phyloP scores from a whole-genome alignment of 257 asterid genomes.

The Fraxinus cuspidata region DNA sequence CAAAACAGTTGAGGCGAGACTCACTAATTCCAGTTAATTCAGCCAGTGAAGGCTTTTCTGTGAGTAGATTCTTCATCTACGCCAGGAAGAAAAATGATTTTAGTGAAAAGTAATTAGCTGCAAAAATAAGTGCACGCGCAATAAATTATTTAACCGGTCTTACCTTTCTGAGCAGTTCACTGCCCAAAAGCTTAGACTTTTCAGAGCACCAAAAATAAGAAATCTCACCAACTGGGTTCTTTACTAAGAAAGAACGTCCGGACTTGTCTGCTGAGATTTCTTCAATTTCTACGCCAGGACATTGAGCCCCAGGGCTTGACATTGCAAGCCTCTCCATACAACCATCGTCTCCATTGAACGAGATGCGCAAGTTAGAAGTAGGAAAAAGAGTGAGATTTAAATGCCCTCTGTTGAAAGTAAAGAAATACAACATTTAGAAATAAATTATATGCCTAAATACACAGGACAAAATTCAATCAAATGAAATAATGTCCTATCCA shows the following conservation, averaged over 20 bases:
- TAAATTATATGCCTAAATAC: slow-evolving; percentile 16
- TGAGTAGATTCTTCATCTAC: slow-evolving; percentile 85
- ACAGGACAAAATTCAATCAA: slow-evolving; percentile 10
- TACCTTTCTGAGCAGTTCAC: slow-evolving; percentile 80
- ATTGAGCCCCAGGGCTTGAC: slow-evolving; percentile 39
- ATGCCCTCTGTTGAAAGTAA: slow-evolving; percentile 58
- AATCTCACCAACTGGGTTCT: slow-evolving; percentile 39
- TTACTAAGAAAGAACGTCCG: slow-evolving; percentile 76
- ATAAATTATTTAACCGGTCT: slow-evolving; percentile 2
- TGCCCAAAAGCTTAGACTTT: slow-evolving; percentile 72
- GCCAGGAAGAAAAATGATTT: slow-evolving; percentile 18
- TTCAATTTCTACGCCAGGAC: slow-evolving; percentile 51
- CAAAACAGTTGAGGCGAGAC: slow-evolving; percentile 76
- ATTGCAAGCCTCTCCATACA: slow-evolving; percentile 67
- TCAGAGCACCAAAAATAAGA: slow-evolving; percentile 88
- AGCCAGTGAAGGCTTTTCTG: slow-evolving; percentile 69
- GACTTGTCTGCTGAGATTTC: slow-evolving; percentile 72
- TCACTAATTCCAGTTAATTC: slow-evolving; percentile 85
- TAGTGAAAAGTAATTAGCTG: slow-evolving; percentile 15
- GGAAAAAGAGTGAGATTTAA: slow-evolving; percentile 82
- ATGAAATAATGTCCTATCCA: not conserved
- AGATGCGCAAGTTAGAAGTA: slow-evolving; percentile 77
- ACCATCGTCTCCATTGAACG: slow-evolving; percentile 87
- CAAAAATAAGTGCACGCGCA: not conserved
- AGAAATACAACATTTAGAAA: slow-evolving; percentile 10